Percentiles rank a stretch among this genome's conserved stretches.
phyloP scores from a whole-genome alignment of 352 stramenopile species.

The Aphanomyces euteiches region DNA sequence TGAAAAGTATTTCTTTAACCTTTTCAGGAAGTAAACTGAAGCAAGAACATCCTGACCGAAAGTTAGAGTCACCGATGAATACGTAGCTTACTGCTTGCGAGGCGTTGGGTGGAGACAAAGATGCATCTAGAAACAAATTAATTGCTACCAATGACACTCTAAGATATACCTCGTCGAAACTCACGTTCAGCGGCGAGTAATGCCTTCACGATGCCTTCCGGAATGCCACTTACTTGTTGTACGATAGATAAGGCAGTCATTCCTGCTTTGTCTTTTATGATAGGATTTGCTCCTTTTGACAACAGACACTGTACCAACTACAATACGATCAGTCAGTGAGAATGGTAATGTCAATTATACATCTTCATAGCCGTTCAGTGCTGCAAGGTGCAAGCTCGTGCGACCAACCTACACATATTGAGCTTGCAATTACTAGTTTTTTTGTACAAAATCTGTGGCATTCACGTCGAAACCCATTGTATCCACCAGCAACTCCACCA shows the following conservation, averaged over 20 bases:
- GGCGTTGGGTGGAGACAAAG: neutral
- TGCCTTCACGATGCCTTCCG: conserved; percentile 58
- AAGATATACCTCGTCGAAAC: conserved; percentile 18
- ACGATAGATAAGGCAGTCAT: conserved; percentile 63
- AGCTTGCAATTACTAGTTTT: neutral
- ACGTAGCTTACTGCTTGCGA: too few relatives aligned
- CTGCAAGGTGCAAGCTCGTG: conserved; percentile 65
- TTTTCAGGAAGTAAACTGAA: too few relatives aligned
- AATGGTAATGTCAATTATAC: neutral
- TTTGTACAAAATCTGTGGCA: conserved; percentile 52
- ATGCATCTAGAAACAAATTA: conserved; percentile 11
- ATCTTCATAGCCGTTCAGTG: conserved; percentile 60
- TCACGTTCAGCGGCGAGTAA: conserved; percentile 49
- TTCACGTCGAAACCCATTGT: conserved; percentile 69
- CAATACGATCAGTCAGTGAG: neutral
- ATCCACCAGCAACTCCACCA: conserved; percentile 63
- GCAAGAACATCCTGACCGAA: too few relatives aligned
- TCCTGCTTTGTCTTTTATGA: conserved; percentile 50
- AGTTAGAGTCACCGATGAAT: too few relatives aligned
- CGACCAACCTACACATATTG: conserved; percentile 52
- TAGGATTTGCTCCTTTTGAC: conserved; percentile 46
- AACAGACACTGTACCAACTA: conserved; percentile 54
- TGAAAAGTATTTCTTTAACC: too few relatives aligned
- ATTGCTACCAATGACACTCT: neutral
- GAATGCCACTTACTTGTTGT: conserved; percentile 57